Evolutionary conservation across 192 early-diverging fungal species (phyloP).

Genomic region (Backusella tarrabulga): DNA sequence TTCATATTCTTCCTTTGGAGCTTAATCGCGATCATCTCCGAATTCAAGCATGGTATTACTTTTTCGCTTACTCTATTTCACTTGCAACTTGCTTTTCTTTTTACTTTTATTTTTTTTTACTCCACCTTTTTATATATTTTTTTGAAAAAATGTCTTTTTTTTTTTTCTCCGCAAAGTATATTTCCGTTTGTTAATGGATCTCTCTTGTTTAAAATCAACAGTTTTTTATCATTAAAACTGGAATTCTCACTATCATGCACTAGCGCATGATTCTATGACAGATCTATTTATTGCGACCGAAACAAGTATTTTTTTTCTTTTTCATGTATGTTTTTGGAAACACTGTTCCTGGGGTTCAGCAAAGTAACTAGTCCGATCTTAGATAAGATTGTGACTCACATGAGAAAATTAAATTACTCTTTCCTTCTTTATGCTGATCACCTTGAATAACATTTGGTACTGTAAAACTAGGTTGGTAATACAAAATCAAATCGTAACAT

Average conservation of each 20-base stretch:
- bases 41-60: background rate
- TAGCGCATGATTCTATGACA: background rate
- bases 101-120: background rate
- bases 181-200: background rate
- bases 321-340: background rate
- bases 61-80: background rate
- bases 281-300: background rate
- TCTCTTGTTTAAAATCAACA: background rate
- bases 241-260: background rate
- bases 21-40: background rate
- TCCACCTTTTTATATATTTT: background rate
- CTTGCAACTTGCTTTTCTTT: background rate
- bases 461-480: background rate
- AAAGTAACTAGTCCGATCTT: constrained; percentile 5
- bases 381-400: constrained; percentile 17
- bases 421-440: background rate
- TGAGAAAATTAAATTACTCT: background rate
- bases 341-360: background rate
- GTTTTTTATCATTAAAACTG: too few species aligned
- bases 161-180: background rate
- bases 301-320: background rate
- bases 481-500: background rate
- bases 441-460: background rate
- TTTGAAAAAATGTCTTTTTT: background rate
- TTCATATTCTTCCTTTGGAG: background rate